Evolutionary conservation across 2,329 filamentous ascomycete genomes (phyloP), one percentile per base, ranked within the genome.

Genomic region (Penicillium fuscoglaucum): DNA sequence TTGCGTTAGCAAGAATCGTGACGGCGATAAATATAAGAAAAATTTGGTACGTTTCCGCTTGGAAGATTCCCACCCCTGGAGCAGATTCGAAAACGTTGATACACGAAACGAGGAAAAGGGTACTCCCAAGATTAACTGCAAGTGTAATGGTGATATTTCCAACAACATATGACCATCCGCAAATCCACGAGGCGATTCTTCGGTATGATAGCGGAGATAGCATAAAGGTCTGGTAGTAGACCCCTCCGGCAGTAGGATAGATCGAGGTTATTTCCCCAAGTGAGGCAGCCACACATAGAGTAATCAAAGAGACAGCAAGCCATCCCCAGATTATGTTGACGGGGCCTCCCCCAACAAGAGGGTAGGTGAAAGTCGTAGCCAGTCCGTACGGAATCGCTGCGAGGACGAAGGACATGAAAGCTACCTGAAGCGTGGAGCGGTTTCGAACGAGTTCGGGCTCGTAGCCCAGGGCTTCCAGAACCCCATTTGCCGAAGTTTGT

Each of bases 111-210:
- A 83, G 69, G 69, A 84, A 82, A 35, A 82, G 72, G 3, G 81
- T 76, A 31, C 80, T 82, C 72, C 88, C 89, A 66, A 92, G 89
- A 70, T 90, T 90, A 1, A 88, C 87, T 17, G 89, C 86, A 0
- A 90, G 77, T 0, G 86, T 88, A 49, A 88, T 92, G 61, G 88
- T 90, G 72, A 91, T 88, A 76, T 91, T 91, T 61, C 89, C 90
- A 55, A 91, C 86, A 28, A 90, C 83, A 70, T 89, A 91, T 21
- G 87, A 72, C 87, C 87, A 90, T 6, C 87, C 87, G 5, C 86
- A 87, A 29, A 88, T 83, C 82, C 85, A 90, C 10, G 81, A 84
- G 9, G 86, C 83, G 43, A 89, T 80, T 2, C 86, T 85, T 10
- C 86, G 85, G 74, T 83, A 89, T 69, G 86, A 78, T 31, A 79